Base-by-base conservation (phyloP, 2,329 filamentous ascomycete genomes). In the Neonectria faginata region DNA sequence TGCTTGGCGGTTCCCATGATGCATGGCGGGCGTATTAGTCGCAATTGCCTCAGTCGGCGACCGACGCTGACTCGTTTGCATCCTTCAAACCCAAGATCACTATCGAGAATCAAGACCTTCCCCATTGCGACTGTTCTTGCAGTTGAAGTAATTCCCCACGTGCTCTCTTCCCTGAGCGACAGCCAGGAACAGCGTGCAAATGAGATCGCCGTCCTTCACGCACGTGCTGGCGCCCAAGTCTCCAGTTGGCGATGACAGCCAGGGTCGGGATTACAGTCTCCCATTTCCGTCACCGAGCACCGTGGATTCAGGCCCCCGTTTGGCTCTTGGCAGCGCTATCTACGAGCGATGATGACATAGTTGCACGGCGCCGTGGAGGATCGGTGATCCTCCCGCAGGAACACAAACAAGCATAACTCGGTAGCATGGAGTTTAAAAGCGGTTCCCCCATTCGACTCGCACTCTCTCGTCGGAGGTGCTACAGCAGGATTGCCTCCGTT, bases 241-340 rank as follows among this genome's bases (percentile, higher is more conserved):
- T 27, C 25, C 57, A 48, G 70, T 71, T 72, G 70, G 70, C 64
- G 63, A 66, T 64, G 31, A n/a, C 47, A 18, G 39, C 33, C 41
- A 41, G 10, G 59, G 36, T 22, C 16, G 9, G 6, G 57, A 60
- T 59, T 60, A 57, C 48, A 55, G 39, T 36, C 18, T 58, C 8
- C 29, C 62, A 64, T 62, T 73, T 70, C 33, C 45, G 69, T 69
- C 67, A 73, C 70, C 71, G 71, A 73, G 45, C 25, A 22, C 20
- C 14, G 50, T 39, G 51, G 29, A 25, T 27, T 10, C 7, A 3
- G 10, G 33, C 11, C 61, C 51, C 54, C 8, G 50, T 44, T 47
- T 3, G 48, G 61, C 14, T 25, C 55, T 50, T 50, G 56, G 33
- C 56, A 58, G 36, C 39, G 47, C 22, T 53, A 42, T 50, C 60